Evolutionary conservation across 371 early-diverging fungal species (phyloP).

Genomic region (Mortierella sp.): DNA sequence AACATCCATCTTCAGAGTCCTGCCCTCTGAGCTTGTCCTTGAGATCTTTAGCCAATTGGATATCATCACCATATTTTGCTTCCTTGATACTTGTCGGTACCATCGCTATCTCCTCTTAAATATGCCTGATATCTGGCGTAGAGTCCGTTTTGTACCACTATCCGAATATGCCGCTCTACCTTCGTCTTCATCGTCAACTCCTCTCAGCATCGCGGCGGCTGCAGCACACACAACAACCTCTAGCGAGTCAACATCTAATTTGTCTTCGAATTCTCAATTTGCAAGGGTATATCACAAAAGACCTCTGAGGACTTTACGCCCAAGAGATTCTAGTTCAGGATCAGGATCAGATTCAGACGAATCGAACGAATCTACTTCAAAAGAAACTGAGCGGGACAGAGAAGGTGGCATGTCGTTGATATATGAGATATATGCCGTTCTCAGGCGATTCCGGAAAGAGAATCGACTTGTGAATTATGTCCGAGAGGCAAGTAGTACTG

Average conservation of each 20-base stretch:
- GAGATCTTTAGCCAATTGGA: conserved; percentile 42
- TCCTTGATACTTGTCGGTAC: conserved; percentile 49
- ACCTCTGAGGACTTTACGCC: not conserved
- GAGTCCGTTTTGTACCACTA: conserved; percentile 37
- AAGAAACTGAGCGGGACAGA: conserved; percentile 47
- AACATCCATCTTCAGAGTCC: conserved; percentile 19
- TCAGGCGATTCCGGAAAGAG: conserved; percentile 44
- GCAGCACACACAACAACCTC: not conserved
- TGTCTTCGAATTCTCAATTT: conserved; percentile 8
- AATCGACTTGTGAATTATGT: conserved; percentile 40
- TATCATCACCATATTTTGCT: conserved; percentile 46
- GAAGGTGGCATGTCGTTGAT: conserved; percentile 42
- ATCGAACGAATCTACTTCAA: not conserved
- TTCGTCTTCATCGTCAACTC: not conserved
- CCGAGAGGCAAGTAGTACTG: conserved; percentile 31
- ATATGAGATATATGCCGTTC: conserved; percentile 48
- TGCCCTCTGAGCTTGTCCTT: conserved; percentile 46
- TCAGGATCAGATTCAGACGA: conserved; percentile 11
- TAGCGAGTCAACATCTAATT: not conserved
- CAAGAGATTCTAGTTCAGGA: conserved; percentile 8
- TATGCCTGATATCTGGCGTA: conserved; percentile 41
- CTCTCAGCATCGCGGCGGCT: conserved; percentile 11
- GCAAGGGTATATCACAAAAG: not conserved
- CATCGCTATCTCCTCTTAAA: conserved; percentile 48
- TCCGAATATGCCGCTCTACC: conserved; percentile 25